These are phyloP conservation scores for Lodderomyces beijingensis DNA, from an alignment of 1,139 yeast species.

Conservation along the genomic window DNA sequence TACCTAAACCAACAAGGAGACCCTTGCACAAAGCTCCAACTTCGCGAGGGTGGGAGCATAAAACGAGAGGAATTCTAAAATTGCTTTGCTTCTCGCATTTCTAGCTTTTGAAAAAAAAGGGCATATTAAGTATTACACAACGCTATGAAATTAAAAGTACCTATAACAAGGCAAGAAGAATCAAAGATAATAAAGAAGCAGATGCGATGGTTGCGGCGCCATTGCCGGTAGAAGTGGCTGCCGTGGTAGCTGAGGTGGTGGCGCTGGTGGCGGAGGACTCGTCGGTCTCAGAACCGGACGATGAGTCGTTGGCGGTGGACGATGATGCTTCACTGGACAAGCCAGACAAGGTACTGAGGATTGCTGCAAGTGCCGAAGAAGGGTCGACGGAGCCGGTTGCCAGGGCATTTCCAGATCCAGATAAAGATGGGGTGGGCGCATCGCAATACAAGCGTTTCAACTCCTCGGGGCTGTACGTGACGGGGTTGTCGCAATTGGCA, in stretches of 20 bases:
- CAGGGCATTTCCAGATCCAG: too few relatives aligned
- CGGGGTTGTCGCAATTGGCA: slow-evolving; percentile 1
- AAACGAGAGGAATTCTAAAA: too few relatives aligned
- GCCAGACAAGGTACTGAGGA: slow-evolving; percentile 4
- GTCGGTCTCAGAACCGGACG: slow-evolving; percentile 1
- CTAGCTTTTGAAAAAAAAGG: too few relatives aligned
- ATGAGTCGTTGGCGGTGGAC: background rate
- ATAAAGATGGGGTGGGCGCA: slow-evolving; percentile 1
- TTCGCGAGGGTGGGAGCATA: too few relatives aligned
- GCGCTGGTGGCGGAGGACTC: slow-evolving; percentile 1
- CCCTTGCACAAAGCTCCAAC: too few relatives aligned
- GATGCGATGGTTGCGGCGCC: slow-evolving; percentile 7
- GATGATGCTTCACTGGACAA: slow-evolving; percentile 1
- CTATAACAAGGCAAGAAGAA: slow-evolving; percentile 6
- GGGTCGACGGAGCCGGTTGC: slow-evolving; percentile 2
- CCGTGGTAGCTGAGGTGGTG: slow-evolving; percentile 1
- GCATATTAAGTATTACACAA: too few relatives aligned
- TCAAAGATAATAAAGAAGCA: slow-evolving; percentile 7
- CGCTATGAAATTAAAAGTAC: too few relatives aligned
- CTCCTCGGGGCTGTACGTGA: slow-evolving; percentile 1
- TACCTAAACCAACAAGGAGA: too few relatives aligned
- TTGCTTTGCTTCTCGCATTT: too few relatives aligned
- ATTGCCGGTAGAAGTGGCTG: slow-evolving; percentile 4
- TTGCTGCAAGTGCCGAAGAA: slow-evolving; percentile 5
- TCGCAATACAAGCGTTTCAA: slow-evolving; percentile 7